Evolutionary conservation across 1,139 yeast genomes (phyloP).

Genomic region (Taphrina betulina): DNA sequence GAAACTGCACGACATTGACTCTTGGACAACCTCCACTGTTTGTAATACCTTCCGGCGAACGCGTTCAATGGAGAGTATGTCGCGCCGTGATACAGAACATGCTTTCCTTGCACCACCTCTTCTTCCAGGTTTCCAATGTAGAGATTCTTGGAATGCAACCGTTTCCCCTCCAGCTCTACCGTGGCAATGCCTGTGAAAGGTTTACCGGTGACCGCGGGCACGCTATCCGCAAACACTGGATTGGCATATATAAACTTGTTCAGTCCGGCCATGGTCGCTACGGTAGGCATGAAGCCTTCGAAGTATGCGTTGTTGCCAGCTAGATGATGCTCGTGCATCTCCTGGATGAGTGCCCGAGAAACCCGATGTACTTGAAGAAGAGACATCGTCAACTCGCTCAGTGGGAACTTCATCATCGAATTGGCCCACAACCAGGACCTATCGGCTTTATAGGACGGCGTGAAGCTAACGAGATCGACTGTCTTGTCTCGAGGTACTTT

Average conservation of each 20-base stretch:
- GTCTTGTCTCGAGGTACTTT: neutral
- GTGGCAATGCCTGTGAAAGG: conserved; percentile 14
- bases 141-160: neutral
- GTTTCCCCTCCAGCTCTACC: neutral
- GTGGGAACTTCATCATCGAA: conserved; percentile 1
- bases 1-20: conserved; percentile 2
- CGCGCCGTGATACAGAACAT: conserved; percentile 9
- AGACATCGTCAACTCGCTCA: neutral
- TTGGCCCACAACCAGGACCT: conserved; percentile 5
- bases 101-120: neutral
- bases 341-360: neutral
- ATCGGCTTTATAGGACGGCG: conserved; percentile 6
- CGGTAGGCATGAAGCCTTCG: conserved; percentile 9
- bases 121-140: conserved; percentile 4
- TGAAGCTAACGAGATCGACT: conserved; percentile 3
- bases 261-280: neutral
- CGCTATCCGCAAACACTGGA: conserved; percentile 1
- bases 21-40: conserved; percentile 2
- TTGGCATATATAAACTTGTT: conserved; percentile 12
- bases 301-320: conserved; percentile 3
- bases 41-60: conserved; percentile 2
- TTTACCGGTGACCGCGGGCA: neutral
- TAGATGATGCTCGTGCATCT: conserved; percentile 7
- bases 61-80: neutral
- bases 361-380: conserved; percentile 8